phyloP scores from a whole-genome alignment of 2,329 filamentous ascomycete species.

The Epichloe coenophiala region DNA sequence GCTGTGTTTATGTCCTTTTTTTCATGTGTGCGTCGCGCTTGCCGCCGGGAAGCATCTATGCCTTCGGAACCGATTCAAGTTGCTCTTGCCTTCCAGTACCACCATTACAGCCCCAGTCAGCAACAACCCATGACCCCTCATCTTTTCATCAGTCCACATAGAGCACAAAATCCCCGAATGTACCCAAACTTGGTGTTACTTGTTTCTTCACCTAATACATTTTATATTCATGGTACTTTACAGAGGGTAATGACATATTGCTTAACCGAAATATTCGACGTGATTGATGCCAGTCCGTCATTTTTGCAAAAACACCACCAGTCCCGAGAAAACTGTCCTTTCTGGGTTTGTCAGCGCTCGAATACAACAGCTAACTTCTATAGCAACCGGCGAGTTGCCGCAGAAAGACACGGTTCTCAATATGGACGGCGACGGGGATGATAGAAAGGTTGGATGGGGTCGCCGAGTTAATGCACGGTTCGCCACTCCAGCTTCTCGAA shows the following conservation, averaged over 20 bases:
- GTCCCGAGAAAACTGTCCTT: conserved; percentile 9
- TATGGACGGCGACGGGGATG: conserved; percentile 11
- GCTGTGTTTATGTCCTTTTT: background rate
- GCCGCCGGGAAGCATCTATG: background rate
- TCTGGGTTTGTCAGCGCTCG: conserved; percentile 16
- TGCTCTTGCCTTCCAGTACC: background rate
- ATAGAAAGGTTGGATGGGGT: conserved; percentile 15
- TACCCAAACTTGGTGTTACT: background rate
- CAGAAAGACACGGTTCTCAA: background rate
- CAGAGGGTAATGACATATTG: conserved; percentile 7
- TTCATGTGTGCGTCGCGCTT: background rate
- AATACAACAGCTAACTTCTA: conserved; percentile 15
- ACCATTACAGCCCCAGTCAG: background rate
- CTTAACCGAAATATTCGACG: conserved; percentile 3
- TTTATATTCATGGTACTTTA: background rate
- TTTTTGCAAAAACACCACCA: conserved; percentile 4
- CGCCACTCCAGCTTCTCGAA: conserved; percentile 15
- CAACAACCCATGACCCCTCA: background rate
- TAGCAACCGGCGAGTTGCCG: conserved; percentile 6
- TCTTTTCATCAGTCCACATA: background rate
- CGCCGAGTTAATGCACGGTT: conserved; percentile 12
- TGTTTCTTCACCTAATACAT: background rate
- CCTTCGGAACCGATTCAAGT: background rate
- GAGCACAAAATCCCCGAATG: background rate
- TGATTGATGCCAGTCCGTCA: conserved; percentile 1